phyloP scores from a whole-genome alignment of 768 basidiomycete species.

The Mycena venus region DNA sequence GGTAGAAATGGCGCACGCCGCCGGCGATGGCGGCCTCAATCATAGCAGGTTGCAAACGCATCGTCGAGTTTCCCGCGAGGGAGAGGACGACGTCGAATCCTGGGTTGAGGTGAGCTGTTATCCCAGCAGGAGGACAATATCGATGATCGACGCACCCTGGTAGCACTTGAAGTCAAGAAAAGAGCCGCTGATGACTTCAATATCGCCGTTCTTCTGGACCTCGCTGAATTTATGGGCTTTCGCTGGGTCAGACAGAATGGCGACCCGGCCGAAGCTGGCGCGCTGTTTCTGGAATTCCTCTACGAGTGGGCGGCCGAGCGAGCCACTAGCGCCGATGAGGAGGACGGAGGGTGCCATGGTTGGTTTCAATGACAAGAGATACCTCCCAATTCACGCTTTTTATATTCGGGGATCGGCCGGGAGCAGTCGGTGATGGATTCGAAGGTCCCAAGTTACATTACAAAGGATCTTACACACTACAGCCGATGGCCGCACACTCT shows the following conservation, averaged over 20 bases:
- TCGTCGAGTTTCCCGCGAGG: not conserved
- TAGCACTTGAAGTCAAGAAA: constrained; percentile 11
- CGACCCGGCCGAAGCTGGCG: not conserved
- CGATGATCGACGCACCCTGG: not conserved
- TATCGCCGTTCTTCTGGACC: not conserved
- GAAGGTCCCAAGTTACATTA: too few species aligned
- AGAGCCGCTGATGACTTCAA: constrained; percentile 10
- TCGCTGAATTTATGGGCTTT: constrained; percentile 3
- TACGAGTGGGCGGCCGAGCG: not conserved
- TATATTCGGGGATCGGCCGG: too few species aligned
- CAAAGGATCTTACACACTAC: too few species aligned
- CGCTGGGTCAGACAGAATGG: not conserved
- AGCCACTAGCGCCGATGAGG: constrained; percentile 13
- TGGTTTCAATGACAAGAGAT: too few species aligned
- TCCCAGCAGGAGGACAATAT: too few species aligned
- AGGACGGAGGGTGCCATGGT: constrained; percentile 3
- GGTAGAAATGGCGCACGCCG: constrained; percentile 22
- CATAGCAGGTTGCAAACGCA: constrained; percentile 16
- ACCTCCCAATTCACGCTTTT: too few species aligned
- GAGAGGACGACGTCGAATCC: constrained; percentile 17
- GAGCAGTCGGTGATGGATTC: too few species aligned
- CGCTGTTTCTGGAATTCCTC: constrained; percentile 4
- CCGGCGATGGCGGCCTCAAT: constrained; percentile 20
- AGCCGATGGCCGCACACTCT: too few species aligned
- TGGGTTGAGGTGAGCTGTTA: not conserved